Percentiles rank a stretch among this genome's conserved stretches.
These are phyloP conservation scores for Diaporthe nobilis DNA, from an alignment of 2,329 filamentous ascomycete genomes.

Conservation along the genomic window DNA sequence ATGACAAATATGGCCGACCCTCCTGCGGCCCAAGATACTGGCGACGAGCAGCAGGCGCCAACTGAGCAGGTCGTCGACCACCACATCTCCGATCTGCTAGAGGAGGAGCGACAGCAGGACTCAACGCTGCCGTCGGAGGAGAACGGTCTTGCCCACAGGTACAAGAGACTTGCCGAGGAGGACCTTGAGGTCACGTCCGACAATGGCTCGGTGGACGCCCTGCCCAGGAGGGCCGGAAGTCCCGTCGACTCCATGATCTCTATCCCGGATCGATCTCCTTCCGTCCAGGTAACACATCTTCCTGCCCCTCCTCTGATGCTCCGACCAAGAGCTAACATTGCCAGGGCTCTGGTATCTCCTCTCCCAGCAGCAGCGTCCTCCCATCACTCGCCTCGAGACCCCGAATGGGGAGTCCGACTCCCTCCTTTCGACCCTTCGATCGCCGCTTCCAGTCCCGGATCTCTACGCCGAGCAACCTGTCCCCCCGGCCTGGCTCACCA, in stretches of 20 bases:
- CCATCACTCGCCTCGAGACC: slow-evolving; percentile 78
- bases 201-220: slow-evolving; percentile 64
- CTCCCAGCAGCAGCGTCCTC: slow-evolving; percentile 81
- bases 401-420: slow-evolving; percentile 78
- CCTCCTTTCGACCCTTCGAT: slow-evolving; percentile 93
- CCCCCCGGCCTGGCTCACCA: slow-evolving; percentile 81
- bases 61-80: slow-evolving; percentile 55
- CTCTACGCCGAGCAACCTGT: slow-evolving; percentile 69
- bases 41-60: slow-evolving; percentile 54
- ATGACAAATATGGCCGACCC: slow-evolving; percentile 66
- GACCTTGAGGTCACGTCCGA: slow-evolving; percentile 63
- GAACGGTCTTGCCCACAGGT: slow-evolving; percentile 58
- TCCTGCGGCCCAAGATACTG: slow-evolving; percentile 56
- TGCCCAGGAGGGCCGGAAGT: slow-evolving; percentile 72
- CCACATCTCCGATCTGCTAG: slow-evolving; percentile 52
- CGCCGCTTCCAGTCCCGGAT: slow-evolving; percentile 93
- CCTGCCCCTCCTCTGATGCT: slow-evolving; percentile 7
- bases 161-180: slow-evolving; percentile 61
- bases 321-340: slow-evolving; percentile 1
- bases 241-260: slow-evolving; percentile 79
- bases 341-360: slow-evolving; percentile 73
- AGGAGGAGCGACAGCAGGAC: slow-evolving; percentile 52
- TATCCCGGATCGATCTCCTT: slow-evolving; percentile 86
- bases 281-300: slow-evolving; percentile 74
- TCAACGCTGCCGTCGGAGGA: slow-evolving; percentile 45